Base-by-base conservation (phyloP, 768 basidiomycete species). In the Nidularia sp. region DNA sequence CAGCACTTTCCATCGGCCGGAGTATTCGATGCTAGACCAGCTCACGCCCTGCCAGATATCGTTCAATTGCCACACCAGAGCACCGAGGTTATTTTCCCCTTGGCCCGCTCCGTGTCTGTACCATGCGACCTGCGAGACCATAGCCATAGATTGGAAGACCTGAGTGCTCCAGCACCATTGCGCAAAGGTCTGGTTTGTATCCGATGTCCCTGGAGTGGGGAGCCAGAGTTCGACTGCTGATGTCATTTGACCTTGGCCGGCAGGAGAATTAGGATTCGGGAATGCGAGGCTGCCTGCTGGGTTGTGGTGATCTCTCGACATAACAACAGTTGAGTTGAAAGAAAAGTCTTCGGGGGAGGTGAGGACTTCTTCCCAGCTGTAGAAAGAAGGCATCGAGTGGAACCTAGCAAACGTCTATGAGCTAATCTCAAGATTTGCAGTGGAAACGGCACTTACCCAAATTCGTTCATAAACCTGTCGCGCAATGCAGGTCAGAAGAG, bases 111-210 rank as follows among this genome's bases (percentile, higher is more conserved):
- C 80, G 34, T 75, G 77, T 34, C 82, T 70, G 64, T 84, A 84
- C 70, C 73, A 84, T 5, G 80, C 74, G 41, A 83, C 74, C 59
- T 84, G 69, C n/a, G 80, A 71, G n/a, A 75, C 70, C 70, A 83
- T 81, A 44, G 77, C 75, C 72, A 83, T 74, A 15, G 76, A 68
- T 56, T 83, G 82, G 75, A 83, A 83, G 15, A 83, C 56, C 56
- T 83, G 82, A 2, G 81, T 83, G 62, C 78, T 80, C 70, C 73
- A 84, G 63, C 79, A 82, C 81, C 81, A 83, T 58, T 83, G 80
- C 0, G 81, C 77, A 61, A 84, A 83, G 0, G 81, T 83, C 57
- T 80, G 75, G 53, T 84, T 81, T 15, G 73, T 51, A 57, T 80
- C 70, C 13, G 71, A 53, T 1, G 76, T 79, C 10, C 62, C 63